phyloP scores from a whole-genome alignment of 805 yeast genomes.

The Saccharomycopsis lassenensis region DNA sequence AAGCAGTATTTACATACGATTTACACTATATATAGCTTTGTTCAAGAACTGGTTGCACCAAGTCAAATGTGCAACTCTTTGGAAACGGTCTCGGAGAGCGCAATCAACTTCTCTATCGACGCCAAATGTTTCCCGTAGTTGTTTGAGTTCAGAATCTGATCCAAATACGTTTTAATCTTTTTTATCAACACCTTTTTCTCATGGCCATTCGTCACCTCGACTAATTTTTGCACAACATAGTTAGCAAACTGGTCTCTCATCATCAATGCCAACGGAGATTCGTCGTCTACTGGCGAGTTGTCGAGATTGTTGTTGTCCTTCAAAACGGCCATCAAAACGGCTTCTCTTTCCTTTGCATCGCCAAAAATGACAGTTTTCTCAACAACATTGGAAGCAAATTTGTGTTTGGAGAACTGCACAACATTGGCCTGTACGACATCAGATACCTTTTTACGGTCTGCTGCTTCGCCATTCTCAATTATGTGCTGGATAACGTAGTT shows the following conservation, averaged over 20 bases:
- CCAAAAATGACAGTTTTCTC: slow-evolving; percentile 85
- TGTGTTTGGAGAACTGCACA: slow-evolving; percentile 84
- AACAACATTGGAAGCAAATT: slow-evolving; percentile 95
- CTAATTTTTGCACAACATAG: slow-evolving; percentile 90
- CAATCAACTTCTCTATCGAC: slow-evolving; percentile 63
- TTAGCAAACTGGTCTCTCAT: slow-evolving; percentile 98
- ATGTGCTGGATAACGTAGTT: slow-evolving; percentile 96
- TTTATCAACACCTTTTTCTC: slow-evolving; percentile 61
- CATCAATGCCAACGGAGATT: slow-evolving; percentile 73
- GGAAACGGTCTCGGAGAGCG: slow-evolving; percentile 36
- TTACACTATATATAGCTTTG: background rate
- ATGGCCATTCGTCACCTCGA: slow-evolving; percentile 64
- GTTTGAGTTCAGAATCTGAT: slow-evolving; percentile 49
- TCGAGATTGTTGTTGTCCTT: slow-evolving; percentile 34
- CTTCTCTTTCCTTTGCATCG: slow-evolving; percentile 44
- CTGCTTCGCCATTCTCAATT: slow-evolving; percentile 61
- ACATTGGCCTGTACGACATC: slow-evolving; percentile 59
- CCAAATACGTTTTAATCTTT: slow-evolving; percentile 71
- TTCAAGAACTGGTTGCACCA: background rate
- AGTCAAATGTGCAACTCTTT: slow-evolving; percentile 5
- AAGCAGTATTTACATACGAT: no score
- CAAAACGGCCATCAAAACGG: slow-evolving; percentile 58
- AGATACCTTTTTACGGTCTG: slow-evolving; percentile 49
- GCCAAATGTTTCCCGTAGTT: slow-evolving; percentile 76
- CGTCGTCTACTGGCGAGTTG: slow-evolving; percentile 41